These are phyloP conservation scores for Termitomyces sp. DNA, from an alignment of 768 basidiomycete species.

Conservation along the genomic window DNA sequence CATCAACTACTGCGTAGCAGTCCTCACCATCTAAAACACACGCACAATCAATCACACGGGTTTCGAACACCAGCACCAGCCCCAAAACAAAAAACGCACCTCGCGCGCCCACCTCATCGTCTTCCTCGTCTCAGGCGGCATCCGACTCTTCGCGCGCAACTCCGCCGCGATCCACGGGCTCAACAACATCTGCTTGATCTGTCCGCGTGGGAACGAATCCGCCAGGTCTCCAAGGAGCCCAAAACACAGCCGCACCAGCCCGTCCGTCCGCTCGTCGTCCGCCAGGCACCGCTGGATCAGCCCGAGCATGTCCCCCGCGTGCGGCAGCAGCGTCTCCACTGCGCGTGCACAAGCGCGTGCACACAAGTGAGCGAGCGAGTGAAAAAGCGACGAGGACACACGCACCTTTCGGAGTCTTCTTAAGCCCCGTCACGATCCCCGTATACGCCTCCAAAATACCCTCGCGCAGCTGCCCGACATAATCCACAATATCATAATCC, in stretches of 20 bases:
- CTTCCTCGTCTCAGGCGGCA: slow-evolving; percentile 76
- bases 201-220: slow-evolving; percentile 75
- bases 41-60: too few species aligned
- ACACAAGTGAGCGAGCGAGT: slow-evolving; percentile 4
- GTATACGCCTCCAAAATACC: slow-evolving; percentile 97
- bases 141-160: slow-evolving; percentile 67
- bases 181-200: slow-evolving; percentile 76
- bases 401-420: slow-evolving; percentile 79
- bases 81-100: slow-evolving; percentile 51
- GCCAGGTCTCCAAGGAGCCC: slow-evolving; percentile 94
- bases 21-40: slow-evolving; percentile 87
- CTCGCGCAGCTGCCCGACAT: slow-evolving; percentile 84
- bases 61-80: too few species aligned
- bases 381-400: too few species aligned
- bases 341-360: too few species aligned
- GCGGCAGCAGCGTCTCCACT: slow-evolving; percentile 57
- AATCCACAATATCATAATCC: slow-evolving; percentile 89
- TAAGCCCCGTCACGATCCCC: slow-evolving; percentile 87
- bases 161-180: slow-evolving; percentile 74
- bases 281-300: slow-evolving; percentile 70
- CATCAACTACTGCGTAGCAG: slow-evolving; percentile 73
- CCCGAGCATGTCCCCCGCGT: slow-evolving; percentile 72
- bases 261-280: slow-evolving; percentile 83
- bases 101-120: slow-evolving; percentile 92
- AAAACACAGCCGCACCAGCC: slow-evolving; percentile 65